Base-by-base conservation (phyloP, 2,329 filamentous ascomycete genomes). In the Fusarium beomiforme region DNA sequence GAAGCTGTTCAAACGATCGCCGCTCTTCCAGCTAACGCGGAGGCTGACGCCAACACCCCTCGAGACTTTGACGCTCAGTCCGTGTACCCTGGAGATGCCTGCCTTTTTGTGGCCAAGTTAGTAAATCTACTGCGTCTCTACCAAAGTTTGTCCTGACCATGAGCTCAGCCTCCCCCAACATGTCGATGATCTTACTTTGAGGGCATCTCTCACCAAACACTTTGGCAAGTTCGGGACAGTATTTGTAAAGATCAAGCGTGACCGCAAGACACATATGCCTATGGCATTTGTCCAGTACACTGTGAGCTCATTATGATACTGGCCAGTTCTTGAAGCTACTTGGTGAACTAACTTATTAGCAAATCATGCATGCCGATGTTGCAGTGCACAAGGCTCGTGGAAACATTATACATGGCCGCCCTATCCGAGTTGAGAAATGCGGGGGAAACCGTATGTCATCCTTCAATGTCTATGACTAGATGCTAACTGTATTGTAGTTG, bases 31-130 rank as follows among this genome's bases (percentile, higher is more conserved):
- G 21, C 37, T 8, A 33, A 46, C 16, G 14, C 19, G 29, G 51
- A 42, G 6, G 53, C 37, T 16, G 9, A 51, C 23, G 29, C 39
- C 11, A 21, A 31, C 9, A n/a, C 14, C 2, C 46, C 53, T 10
- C 10, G 26, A 11, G 47, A 36, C 3, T 77, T 84, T 5, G 86
- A 89, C 72, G 85, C 87, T 6, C 88, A 90, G 74, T 79, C 79
- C 1, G 79, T 85, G 37, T 88, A 87, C 57, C 85, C 87, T 1
- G 83, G 88, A 1, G 84, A 83, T 11, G 86, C 87, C 41, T 91
- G 89, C 74, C 83, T 91, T 37, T 91, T 91, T 72, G 88, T 90
- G 39, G 90, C 89, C 34, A 91, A 91, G 90, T 91, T 83, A 82
- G 87, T 83, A 16, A 29, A 26, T 16, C 50, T 6, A 9, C 8